Evolutionary conservation across 1,284 basidiomycete genomes (phyloP).

Genomic region (Fistulinella cinereoalba): DNA sequence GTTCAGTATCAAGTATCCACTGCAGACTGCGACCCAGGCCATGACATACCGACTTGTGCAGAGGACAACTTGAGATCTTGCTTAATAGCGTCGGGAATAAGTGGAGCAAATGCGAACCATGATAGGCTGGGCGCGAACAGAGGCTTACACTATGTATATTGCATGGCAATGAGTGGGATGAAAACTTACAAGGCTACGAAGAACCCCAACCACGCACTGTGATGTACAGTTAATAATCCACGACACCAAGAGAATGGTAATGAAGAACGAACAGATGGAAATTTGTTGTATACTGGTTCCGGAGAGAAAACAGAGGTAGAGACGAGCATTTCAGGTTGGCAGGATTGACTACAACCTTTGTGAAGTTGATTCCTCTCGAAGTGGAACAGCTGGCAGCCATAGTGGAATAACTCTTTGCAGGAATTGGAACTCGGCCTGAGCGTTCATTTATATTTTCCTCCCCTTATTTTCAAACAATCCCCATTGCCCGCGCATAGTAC

Average conservation of each 20-base stretch:
- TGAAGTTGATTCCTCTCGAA: slow-evolving; percentile 8
- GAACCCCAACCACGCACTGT: slow-evolving; percentile 47
- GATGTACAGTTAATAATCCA: not conserved
- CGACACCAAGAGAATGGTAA: not conserved
- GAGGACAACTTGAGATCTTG: slow-evolving; percentile 51
- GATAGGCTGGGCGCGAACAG: slow-evolving; percentile 38
- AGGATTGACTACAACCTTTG: slow-evolving; percentile 43
- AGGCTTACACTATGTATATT: slow-evolving; percentile 21
- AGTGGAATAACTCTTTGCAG: not conserved
- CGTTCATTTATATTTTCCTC: too few relatives aligned
- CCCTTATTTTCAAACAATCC: too few relatives aligned
- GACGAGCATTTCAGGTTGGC: slow-evolving; percentile 55
- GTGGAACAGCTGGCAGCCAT: slow-evolving; percentile 7
- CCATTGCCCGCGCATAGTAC: too few relatives aligned
- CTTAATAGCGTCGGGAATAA: slow-evolving; percentile 60
- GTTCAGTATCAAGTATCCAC: not conserved
- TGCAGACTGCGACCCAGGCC: not conserved
- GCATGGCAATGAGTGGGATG: not conserved
- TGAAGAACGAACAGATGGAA: slow-evolving; percentile 45
- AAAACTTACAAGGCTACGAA: slow-evolving; percentile 40
- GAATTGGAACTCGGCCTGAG: too few relatives aligned
- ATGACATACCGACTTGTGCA: slow-evolving; percentile 39
- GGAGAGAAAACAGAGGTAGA: slow-evolving; percentile 52
- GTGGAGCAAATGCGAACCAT: slow-evolving; percentile 67
- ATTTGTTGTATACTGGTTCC: slow-evolving; percentile 50